phyloP scores from a whole-genome alignment of 106 monocot genomes.

The Agapanthus africanus region DNA sequence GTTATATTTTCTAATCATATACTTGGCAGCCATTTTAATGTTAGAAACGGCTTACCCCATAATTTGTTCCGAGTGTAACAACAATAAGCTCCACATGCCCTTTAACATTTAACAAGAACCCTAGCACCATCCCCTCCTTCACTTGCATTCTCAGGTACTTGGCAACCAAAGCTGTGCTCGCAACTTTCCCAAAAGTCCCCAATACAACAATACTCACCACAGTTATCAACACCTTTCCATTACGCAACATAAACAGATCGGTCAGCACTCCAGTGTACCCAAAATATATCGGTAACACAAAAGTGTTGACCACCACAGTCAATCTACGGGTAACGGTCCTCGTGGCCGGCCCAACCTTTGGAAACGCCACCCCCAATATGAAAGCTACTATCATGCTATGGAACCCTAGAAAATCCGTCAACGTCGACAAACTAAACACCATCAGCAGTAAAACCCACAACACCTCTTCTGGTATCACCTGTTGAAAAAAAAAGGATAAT shows the following conservation, averaged over 20 bases:
- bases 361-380: slow-evolving; percentile 43
- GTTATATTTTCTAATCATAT: too few relatives aligned
- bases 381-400: slow-evolving; percentile 31
- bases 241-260: slow-evolving; percentile 13
- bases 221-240: background rate
- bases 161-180: slow-evolving; percentile 35
- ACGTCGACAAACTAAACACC: background rate
- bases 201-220: slow-evolving; percentile 19
- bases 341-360: slow-evolving; percentile 42
- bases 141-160: slow-evolving; percentile 23
- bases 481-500: too few relatives aligned
- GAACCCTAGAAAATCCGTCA: background rate
- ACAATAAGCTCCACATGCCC: slow-evolving; percentile 58
- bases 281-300: slow-evolving; percentile 69
- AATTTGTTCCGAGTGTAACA: slow-evolving; percentile 19
- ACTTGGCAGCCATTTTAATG: too few relatives aligned
- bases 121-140: slow-evolving; percentile 39
- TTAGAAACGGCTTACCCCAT: slow-evolving; percentile 4
- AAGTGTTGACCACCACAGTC: slow-evolving; percentile 33
- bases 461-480: background rate
- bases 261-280: slow-evolving; percentile 30
- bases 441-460: background rate
- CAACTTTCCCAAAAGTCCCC: slow-evolving; percentile 41
- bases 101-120: slow-evolving; percentile 64
- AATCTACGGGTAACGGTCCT: slow-evolving; percentile 42